Conservation (phyloP, 2,329 filamentous ascomycete genomes). For the Phaeosphaeria sp. region DNA sequence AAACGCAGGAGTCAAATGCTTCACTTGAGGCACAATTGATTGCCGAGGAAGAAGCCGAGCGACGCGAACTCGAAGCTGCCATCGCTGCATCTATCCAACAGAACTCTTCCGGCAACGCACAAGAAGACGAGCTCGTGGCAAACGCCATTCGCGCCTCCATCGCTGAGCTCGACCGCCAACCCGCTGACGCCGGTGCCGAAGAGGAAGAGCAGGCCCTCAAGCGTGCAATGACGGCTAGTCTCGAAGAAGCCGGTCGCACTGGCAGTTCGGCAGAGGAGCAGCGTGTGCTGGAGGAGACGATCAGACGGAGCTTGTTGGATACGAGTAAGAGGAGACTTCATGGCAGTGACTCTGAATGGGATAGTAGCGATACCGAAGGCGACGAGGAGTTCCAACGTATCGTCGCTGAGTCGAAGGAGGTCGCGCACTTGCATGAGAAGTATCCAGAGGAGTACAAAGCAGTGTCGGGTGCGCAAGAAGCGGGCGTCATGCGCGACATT, state of each 20-base stretch:
- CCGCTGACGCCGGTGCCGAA: slow-evolving; percentile 41
- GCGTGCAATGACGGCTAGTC: slow-evolving; percentile 59
- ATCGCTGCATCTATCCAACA: slow-evolving; percentile 69
- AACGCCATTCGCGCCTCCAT: slow-evolving; percentile 77
- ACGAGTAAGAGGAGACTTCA: slow-evolving; percentile 31
- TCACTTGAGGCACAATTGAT: slow-evolving; percentile 29
- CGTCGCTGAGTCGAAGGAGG: slow-evolving; percentile 43
- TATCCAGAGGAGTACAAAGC: slow-evolving; percentile 26
- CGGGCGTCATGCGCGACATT: slow-evolving; percentile 13
- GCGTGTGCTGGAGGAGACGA: slow-evolving; percentile 52
- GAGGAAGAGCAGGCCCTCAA: slow-evolving; percentile 56
- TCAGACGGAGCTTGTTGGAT: slow-evolving; percentile 55
- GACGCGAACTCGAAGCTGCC: slow-evolving; percentile 72
- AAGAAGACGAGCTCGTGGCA: slow-evolving; percentile 76
- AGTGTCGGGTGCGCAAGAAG: slow-evolving; percentile 12
- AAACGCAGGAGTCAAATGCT: slow-evolving; percentile 13
- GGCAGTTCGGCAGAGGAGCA: slow-evolving; percentile 45
- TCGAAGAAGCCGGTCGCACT: slow-evolving; percentile 51
- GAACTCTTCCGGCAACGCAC: slow-evolving; percentile 72
- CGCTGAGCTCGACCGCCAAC: slow-evolving; percentile 58
- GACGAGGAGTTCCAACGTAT: slow-evolving; percentile 47
- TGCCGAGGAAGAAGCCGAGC: slow-evolving; percentile 50
- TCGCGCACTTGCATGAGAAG: slow-evolving; percentile 33
- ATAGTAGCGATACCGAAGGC: slow-evolving; percentile 37
- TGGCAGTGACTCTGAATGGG: slow-evolving; percentile 37